Evolutionary conservation across 495 filamentous ascomycete species (phyloP), one percentile per base, ranked within the genome.

Genomic region (Penicillium angulare): DNA sequence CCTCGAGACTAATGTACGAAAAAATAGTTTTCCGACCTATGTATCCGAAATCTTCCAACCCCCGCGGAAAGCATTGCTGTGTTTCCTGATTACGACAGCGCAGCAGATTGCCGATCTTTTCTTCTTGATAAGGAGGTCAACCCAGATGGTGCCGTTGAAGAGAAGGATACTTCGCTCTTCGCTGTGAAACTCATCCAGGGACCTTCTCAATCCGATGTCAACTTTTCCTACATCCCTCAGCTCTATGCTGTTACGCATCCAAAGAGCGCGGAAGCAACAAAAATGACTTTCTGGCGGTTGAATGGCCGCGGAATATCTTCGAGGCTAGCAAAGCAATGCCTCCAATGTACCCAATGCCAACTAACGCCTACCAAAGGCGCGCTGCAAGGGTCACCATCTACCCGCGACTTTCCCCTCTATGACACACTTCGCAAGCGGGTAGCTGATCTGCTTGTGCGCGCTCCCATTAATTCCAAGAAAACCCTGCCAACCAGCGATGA

Each of bases 401-500:
- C 43, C 32, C 15, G 15, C 5, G 50, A 27, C 5, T 31, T 17
- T 5, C 21, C 43, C 1, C 31, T 42, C 3, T 53, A 47, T 39
- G 13, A 26, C 8, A 53, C 34, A 12, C 32, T 53, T 29, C 21
- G 50, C 43, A 32, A 15, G 23, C 42, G 50, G 2, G 38, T 53
- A 7, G 50, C 50, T 16, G 15, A 33, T 35, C 16, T 53, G 9
- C 23, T 53, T 27, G 32, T 31, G n/a, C 42, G 50, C 10, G 34
- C 50, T 26, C 43, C 43, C 3, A 22, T 23, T 4, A 7, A 16
- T 41, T 10, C 17, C 38, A 18, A 41, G 38, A 41, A 16, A 20
- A 23, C 8, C 16, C 33, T 36, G 10, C 10, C 15, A n/a, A 20
- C 38, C 38, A 18, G 9, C 7, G 9, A 20, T 6, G 75, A 80